Conservation (phyloP, 148 eudicot genomes). For the Rhododendron kiyosumense region DNA sequence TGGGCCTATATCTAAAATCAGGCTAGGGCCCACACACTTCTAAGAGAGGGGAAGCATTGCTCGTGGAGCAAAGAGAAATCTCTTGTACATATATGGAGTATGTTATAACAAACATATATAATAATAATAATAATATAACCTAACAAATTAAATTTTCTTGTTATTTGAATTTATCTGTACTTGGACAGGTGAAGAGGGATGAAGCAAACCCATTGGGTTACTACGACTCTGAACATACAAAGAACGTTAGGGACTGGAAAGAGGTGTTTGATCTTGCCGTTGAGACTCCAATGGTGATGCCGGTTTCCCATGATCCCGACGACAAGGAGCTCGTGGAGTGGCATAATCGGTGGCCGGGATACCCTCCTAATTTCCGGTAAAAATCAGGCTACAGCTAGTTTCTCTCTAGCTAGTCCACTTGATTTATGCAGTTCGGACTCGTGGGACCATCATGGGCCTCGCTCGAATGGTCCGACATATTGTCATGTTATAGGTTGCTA, state of each 20-base stretch:
- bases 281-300: background rate
- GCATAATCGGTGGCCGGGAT: conserved; percentile 11
- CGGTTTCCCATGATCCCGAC: conserved; percentile 3
- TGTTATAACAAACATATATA: too few species aligned
- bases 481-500: too few species aligned
- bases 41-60: too few species aligned
- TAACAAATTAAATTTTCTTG: too few species aligned
- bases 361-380: conserved; percentile 16
- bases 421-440: background rate
- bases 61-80: too few species aligned
- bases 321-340: background rate
- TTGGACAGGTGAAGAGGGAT: conserved; percentile 3
- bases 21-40: too few species aligned
- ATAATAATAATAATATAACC: too few species aligned
- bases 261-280: conserved; percentile 12
- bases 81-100: too few species aligned
- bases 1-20: too few species aligned
- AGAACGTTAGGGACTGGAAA: conserved; percentile 19
- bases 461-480: too few species aligned
- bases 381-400: background rate
- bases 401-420: background rate
- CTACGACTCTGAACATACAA: conserved; percentile 14
- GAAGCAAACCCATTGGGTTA: conserved; percentile 10
- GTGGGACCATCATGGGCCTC: background rate
- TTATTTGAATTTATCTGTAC: too few species aligned